phyloP scores from a whole-genome alignment of 805 yeast genomes.

The Ogataea thermomethanolica region DNA sequence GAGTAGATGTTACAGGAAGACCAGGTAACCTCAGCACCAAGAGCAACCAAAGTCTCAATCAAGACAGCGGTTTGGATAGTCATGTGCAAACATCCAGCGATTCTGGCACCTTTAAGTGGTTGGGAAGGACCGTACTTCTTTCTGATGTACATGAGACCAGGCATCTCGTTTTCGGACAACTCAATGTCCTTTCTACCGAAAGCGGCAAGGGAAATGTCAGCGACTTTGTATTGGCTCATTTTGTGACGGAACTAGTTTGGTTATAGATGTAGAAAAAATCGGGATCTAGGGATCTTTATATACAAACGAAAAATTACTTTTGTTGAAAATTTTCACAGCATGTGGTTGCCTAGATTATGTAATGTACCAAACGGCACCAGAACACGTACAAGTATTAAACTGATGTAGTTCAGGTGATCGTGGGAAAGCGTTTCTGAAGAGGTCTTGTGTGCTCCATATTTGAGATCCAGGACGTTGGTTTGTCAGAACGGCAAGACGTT shows the following conservation, averaged over 20 bases:
- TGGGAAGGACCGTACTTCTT: slow-evolving; percentile 84
- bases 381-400: not conserved
- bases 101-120: slow-evolving; percentile 97
- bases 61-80: slow-evolving; percentile 98
- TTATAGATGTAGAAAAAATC: not conserved
- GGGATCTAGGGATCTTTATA: slow-evolving; percentile 11
- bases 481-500: no score
- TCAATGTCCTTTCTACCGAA: slow-evolving; percentile 99
- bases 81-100: slow-evolving; percentile 99
- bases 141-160: slow-evolving; percentile 98
- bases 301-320: slow-evolving; percentile 9
- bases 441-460: no score
- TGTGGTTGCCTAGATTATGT: slow-evolving; percentile 10
- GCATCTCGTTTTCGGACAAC: slow-evolving; percentile 98
- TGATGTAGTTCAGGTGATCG: not conserved
- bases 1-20: slow-evolving; percentile 98
- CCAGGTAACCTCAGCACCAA: slow-evolving; percentile 99
- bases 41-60: slow-evolving; percentile 93
- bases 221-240: slow-evolving; percentile 75
- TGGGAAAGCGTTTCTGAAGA: not conserved
- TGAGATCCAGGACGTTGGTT: no score
- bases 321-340: slow-evolving; percentile 15
- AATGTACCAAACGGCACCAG: slow-evolving; percentile 2
- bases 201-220: slow-evolving; percentile 97
- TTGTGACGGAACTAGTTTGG: not conserved